phyloP scores from a whole-genome alignment of 2,329 filamentous ascomycete species.

The Claviceps quebecensis region DNA sequence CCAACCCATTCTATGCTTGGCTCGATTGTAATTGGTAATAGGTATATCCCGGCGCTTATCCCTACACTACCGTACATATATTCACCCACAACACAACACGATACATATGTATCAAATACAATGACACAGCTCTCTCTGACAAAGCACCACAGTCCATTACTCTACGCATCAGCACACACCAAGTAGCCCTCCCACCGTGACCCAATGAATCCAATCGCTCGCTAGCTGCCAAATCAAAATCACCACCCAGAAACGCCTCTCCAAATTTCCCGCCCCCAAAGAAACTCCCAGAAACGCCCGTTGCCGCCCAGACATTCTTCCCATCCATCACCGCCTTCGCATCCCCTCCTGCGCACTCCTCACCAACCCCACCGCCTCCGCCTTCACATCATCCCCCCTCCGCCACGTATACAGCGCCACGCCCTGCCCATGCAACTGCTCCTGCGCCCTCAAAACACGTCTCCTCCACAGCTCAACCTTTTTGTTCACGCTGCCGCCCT shows the following conservation, averaged over 20 bases:
- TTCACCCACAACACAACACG: no score
- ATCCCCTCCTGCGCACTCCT: constrained; percentile 35
- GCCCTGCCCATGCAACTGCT: constrained; percentile 46
- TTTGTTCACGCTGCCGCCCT: constrained; percentile 35
- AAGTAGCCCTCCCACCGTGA: no score
- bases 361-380: constrained; percentile 52
- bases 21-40: no score
- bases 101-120: no score
- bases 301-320: no score
- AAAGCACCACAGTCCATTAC: no score
- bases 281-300: background rate
- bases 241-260: background rate
- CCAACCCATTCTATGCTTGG: no score
- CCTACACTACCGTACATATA: no score
- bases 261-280: background rate
- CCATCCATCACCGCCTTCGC: constrained; percentile 1
- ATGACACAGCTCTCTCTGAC: no score
- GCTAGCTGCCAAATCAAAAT: background rate
- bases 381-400: constrained; percentile 53
- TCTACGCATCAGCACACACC: no score
- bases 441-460: constrained; percentile 50
- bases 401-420: constrained; percentile 63
- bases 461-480: constrained; percentile 60
- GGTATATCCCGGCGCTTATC: no score
- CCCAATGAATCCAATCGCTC: background rate